These are phyloP conservation scores for Pterulicium gracile DNA, from an alignment of 1,284 basidiomycete genomes.

Conservation along the genomic window DNA sequence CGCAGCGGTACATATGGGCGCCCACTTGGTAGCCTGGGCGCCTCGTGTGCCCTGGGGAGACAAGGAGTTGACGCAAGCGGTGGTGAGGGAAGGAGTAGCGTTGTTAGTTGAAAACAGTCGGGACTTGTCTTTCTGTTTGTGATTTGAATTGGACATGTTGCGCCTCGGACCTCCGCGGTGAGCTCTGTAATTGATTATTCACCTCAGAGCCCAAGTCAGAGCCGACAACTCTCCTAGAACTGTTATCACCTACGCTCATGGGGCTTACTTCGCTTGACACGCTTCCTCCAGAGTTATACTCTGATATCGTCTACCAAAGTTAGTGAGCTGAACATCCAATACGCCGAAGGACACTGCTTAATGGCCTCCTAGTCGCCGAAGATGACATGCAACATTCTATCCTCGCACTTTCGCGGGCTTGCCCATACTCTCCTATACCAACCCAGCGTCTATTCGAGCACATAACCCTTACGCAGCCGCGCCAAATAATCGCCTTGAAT, in stretches of 20 bases:
- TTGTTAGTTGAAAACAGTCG: conserved; percentile 5
- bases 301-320: conserved; percentile 31
- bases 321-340: not conserved
- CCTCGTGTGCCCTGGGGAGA: conserved; percentile 34
- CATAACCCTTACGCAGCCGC: conserved; percentile 31
- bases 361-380: conserved; percentile 20
- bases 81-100: conserved; percentile 19
- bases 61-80: conserved; percentile 30
- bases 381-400: conserved; percentile 29
- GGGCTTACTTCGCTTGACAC: conserved; percentile 7
- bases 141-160: not conserved
- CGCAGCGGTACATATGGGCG: conserved; percentile 33
- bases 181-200: too few species aligned
- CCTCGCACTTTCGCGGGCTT: conserved; percentile 41
- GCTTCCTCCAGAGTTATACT: conserved; percentile 54
- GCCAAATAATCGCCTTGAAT: conserved; percentile 37
- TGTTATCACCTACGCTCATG: not conserved
- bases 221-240: not conserved
- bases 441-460: conserved; percentile 36
- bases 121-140: too few species aligned
- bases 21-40: conserved; percentile 35
- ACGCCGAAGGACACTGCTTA: not conserved
- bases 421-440: conserved; percentile 45
- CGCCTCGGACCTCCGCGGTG: too few species aligned
- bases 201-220: too few species aligned